Percentiles rank a stretch among this genome's conserved stretches.
phyloP scores from a whole-genome alignment of 2,329 filamentous ascomycete species.

The Colletotrichum chrysophilum region DNA sequence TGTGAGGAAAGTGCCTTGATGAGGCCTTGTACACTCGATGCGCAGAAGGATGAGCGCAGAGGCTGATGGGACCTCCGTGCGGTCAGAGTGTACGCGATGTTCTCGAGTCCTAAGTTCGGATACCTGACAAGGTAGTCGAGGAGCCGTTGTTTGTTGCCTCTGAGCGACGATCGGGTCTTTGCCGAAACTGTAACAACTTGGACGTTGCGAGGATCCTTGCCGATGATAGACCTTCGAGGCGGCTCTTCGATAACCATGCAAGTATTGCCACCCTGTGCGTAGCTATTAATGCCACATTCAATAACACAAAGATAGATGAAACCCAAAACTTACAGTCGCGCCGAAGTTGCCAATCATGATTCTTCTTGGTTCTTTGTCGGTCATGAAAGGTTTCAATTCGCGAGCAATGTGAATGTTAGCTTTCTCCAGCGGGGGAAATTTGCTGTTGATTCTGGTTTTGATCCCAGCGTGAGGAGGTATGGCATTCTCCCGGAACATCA shows the following conservation, averaged over 20 bases:
- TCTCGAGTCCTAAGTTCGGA: not conserved
- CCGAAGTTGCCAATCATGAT: conserved; percentile 72
- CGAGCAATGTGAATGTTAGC: conserved; percentile 64
- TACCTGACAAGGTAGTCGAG: not conserved
- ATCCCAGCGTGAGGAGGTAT: conserved; percentile 61
- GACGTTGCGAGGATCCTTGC: not conserved
- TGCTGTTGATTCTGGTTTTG: conserved; percentile 65
- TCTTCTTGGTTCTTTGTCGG: conserved; percentile 43
- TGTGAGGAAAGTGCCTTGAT: not conserved
- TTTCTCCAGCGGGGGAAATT: conserved; percentile 60
- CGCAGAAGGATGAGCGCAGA: not conserved
- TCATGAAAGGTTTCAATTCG: conserved; percentile 50
- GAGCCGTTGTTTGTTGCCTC: not conserved
- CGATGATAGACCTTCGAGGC: not conserved
- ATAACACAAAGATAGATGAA: not conserved
- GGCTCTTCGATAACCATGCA: not conserved
- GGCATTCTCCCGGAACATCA: not conserved
- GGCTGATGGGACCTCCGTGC: not conserved
- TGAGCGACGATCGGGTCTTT: not conserved
- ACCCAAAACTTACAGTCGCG: conserved; percentile 48
- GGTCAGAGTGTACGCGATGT: not conserved
- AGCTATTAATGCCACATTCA: not conserved
- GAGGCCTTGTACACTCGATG: not conserved
- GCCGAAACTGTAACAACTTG: not conserved
- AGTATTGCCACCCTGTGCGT: not conserved